A percentile compares a stretch with the other conserved stretches of the same genome.
Evolutionary conservation across 78 protist species (phyloP).

Genomic region (Fonticula alba): DNA sequence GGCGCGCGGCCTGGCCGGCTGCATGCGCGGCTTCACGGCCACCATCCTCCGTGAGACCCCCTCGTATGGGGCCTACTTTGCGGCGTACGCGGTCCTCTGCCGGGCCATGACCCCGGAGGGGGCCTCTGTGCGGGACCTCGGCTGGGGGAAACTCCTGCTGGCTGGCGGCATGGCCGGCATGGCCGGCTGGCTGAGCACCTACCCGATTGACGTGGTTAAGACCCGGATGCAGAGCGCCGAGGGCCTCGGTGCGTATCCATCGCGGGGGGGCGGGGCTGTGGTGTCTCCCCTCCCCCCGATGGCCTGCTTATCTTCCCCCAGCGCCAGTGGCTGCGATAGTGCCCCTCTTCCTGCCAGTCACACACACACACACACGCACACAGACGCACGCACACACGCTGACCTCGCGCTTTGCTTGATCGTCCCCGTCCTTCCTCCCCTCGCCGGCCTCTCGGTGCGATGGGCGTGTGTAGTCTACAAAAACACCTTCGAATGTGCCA

Average conservation of each 20-base stretch:
- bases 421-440: no score
- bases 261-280: no score
- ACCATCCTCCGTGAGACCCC: slow-evolving; percentile 1
- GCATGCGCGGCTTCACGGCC: background rate
- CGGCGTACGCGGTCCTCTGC: background rate
- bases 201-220: slow-evolving; percentile 3
- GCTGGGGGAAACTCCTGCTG: background rate
- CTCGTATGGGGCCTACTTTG: background rate
- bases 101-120: background rate
- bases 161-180: background rate
- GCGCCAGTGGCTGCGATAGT: no score
- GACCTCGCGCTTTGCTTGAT: no score
- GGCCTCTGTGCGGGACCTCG: background rate
- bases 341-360: no score
- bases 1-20: background rate
- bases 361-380: no score
- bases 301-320: no score
- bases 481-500: background rate
- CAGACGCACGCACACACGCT: no score
- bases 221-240: background rate
- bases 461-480: background rate
- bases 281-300: no score
- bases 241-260: background rate
- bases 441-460: no score
- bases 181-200: background rate